Conservation (phyloP, 2,329 filamentous ascomycete species). For the Aspergillus pseudotamarii region DNA sequence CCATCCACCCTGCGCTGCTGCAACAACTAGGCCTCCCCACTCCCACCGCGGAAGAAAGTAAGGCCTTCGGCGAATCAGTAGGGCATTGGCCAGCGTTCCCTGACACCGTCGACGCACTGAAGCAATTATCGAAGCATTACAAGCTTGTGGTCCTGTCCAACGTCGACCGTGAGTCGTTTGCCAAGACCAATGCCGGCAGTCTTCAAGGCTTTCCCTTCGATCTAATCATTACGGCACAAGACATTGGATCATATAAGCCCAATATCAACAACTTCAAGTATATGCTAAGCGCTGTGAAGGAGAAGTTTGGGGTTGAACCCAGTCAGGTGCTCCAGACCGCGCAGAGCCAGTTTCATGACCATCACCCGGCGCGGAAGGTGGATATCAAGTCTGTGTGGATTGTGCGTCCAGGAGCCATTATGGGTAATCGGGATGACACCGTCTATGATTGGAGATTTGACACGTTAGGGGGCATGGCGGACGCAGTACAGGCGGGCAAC, state of each 20-base stretch:
- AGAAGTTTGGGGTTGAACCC: conserved; percentile 60
- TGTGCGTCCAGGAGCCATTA: conserved; percentile 45
- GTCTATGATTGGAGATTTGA: conserved; percentile 61
- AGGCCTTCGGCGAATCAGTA: conserved; percentile 53
- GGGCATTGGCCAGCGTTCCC: conserved; percentile 59
- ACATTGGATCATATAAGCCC: conserved; percentile 74
- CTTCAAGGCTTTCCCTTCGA: conserved; percentile 60
- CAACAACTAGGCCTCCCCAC: conserved; percentile 28
- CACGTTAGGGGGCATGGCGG: conserved; percentile 63
- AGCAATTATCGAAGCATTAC: conserved; percentile 51
- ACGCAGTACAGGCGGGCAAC: conserved; percentile 37
- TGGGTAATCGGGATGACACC: conserved; percentile 42
- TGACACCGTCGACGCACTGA: conserved; percentile 58
- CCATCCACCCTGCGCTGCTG: conserved; percentile 37
- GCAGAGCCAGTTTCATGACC: conserved; percentile 68
- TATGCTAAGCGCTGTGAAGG: conserved; percentile 57
- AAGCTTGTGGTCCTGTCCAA: conserved; percentile 62
- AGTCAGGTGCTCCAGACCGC: conserved; percentile 67
- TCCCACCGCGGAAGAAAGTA: conserved; percentile 39
- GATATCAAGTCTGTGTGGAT: conserved; percentile 69
- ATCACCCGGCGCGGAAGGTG: conserved; percentile 63
- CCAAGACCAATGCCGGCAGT: conserved; percentile 49
- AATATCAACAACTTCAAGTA: conserved; percentile 66
- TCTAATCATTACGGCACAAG: conserved; percentile 68
- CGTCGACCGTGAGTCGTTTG: conserved; percentile 57